These are phyloP conservation scores for Hypoxylon trugodes DNA, from an alignment of 495 filamentous ascomycete species.

Conservation along the genomic window DNA sequence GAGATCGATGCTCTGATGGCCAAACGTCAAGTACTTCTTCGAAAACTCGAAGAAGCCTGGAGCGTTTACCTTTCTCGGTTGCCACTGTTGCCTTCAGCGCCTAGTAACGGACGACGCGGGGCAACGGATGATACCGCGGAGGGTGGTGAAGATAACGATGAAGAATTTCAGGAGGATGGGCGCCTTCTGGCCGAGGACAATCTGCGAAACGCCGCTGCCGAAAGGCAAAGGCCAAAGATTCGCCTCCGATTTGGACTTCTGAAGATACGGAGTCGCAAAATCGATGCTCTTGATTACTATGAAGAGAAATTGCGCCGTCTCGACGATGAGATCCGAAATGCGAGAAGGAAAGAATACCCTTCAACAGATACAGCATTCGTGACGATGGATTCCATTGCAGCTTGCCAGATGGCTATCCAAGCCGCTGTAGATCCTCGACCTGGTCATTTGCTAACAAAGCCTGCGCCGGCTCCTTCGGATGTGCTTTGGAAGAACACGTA, in stretches of 20 bases:
- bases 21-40: constrained; percentile 68
- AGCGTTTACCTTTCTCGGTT: constrained; percentile 64
- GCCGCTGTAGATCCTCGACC: constrained; percentile 90
- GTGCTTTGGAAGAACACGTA: constrained; percentile 96
- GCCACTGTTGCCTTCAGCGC: constrained; percentile 9
- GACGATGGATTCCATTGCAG: constrained; percentile 94
- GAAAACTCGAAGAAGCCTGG: constrained; percentile 86
- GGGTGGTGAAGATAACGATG: constrained; percentile 34
- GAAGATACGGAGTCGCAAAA: constrained; percentile 71
- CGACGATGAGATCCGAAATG: constrained; percentile 76
- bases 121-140: background rate
- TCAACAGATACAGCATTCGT: constrained; percentile 90
- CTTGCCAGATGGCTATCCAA: constrained; percentile 92
- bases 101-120: constrained; percentile 17
- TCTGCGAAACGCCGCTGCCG: constrained; percentile 39
- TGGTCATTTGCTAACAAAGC: constrained; percentile 81
- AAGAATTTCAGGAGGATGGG: constrained; percentile 55
- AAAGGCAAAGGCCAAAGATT: constrained; percentile 67
- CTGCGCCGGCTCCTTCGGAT: constrained; percentile 86
- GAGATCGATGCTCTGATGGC: constrained; percentile 80
- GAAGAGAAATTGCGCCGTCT: constrained; percentile 83
- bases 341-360: constrained; percentile 78
- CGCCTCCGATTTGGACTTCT: constrained; percentile 84
- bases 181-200: constrained; percentile 61
- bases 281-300: constrained; percentile 94